Percentiles rank a stretch among this genome's conserved stretches.
phyloP scores from a whole-genome alignment of 2,329 filamentous ascomycete genomes.

The Graphiopsis chlorocephala region DNA sequence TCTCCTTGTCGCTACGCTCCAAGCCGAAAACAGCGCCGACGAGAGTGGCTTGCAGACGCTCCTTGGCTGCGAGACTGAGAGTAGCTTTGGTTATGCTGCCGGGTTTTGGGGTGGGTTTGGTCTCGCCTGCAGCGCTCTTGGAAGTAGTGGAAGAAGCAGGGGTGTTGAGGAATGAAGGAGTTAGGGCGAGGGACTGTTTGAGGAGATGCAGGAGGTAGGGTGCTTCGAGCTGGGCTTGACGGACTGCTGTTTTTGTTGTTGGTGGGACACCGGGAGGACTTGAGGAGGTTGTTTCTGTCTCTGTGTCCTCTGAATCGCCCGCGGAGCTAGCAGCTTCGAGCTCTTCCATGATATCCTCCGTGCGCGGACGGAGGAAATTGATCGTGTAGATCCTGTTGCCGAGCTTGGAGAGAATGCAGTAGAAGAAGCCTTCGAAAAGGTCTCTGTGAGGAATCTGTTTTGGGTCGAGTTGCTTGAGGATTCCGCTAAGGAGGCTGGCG shows the following conservation, averaged over 20 bases:
- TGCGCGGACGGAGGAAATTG: conserved; percentile 36
- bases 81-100: conserved; percentile 31
- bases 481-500: conserved; percentile 37
- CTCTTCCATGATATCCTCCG: background rate
- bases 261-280: background rate
- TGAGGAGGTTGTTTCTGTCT: background rate
- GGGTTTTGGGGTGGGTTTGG: conserved; percentile 26
- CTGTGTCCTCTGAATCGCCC: conserved; percentile 23
- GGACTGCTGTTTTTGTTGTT: conserved; percentile 20
- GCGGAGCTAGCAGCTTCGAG: background rate
- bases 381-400: conserved; percentile 39
- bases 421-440: conserved; percentile 46
- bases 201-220: conserved; percentile 43
- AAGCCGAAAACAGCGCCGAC: conserved; percentile 44
- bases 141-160: conserved; percentile 10
- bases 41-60: conserved; percentile 46
- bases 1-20: conserved; percentile 26
- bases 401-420: conserved; percentile 39
- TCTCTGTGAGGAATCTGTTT: conserved; percentile 36
- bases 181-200: conserved; percentile 39
- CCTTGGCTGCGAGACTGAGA: conserved; percentile 38
- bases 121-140: conserved; percentile 27
- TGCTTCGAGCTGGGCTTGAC: conserved; percentile 35
- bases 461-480: conserved; percentile 38
- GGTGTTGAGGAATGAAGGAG: conserved; percentile 35